phyloP scores from a whole-genome alignment of 2,329 filamentous ascomycete species.

The Acarospora socialis region DNA sequence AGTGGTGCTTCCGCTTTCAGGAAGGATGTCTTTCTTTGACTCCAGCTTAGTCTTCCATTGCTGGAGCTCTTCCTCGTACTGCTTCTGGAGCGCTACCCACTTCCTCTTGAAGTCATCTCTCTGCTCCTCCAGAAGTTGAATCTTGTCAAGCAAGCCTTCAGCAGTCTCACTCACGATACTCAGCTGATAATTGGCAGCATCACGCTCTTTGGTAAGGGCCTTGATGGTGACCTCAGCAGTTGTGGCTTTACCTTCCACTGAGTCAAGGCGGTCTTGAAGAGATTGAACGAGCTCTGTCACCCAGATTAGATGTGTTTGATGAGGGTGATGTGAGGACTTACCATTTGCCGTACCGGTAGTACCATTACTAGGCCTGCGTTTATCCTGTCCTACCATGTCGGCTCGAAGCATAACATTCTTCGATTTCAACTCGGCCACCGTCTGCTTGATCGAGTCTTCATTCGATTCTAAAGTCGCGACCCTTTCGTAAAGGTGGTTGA shows the following conservation, averaged over 20 bases:
- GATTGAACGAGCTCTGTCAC: constrained; percentile 18
- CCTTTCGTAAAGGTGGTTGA: constrained; percentile 44
- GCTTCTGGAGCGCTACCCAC: constrained; percentile 24
- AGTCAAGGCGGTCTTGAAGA: constrained; percentile 40
- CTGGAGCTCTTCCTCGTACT: constrained; percentile 27
- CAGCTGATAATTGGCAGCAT: constrained; percentile 43
- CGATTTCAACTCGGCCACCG: constrained; percentile 36
- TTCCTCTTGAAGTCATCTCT: constrained; percentile 28
- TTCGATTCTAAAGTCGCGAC: constrained; percentile 41
- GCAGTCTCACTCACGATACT: constrained; percentile 41
- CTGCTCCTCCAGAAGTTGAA: too few species aligned
- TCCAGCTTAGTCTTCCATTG: too few species aligned
- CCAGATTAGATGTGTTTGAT: too few species aligned
- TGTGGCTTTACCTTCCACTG: constrained; percentile 39
- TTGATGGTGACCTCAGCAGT: constrained; percentile 40
- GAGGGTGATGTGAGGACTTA: constrained; percentile 12
- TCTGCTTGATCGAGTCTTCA: constrained; percentile 36
- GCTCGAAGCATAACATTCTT: constrained; percentile 38
- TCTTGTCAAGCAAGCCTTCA: too few species aligned
- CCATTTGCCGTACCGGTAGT: constrained; percentile 26
- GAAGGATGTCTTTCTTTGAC: too few species aligned
- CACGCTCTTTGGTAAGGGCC: constrained; percentile 41
- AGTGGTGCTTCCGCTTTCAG: too few species aligned
- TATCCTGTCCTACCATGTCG: constrained; percentile 28
- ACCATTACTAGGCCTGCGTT: constrained; percentile 31